Conservation (phyloP, 139 green algal genomes). For the Haematococcus lacustris region DNA sequence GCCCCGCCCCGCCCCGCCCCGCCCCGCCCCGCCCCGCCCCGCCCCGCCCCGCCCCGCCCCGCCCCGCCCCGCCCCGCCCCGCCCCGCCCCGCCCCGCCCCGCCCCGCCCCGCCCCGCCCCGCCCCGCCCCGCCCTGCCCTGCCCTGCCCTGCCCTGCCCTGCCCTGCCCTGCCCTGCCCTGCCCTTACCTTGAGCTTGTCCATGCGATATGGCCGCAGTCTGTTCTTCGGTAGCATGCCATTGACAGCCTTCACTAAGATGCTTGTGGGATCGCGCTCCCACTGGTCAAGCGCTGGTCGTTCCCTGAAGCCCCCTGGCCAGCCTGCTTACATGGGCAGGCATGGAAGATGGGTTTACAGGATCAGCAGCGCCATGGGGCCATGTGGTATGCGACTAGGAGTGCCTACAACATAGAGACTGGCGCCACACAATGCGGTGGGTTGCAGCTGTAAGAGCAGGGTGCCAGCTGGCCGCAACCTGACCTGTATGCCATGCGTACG, state of each 20-base stretch:
- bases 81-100: too few relatives aligned
- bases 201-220: too few relatives aligned
- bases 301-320: slow-evolving; percentile 77
- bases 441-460: neutral
- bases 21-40: too few relatives aligned
- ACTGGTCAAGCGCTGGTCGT: slow-evolving; percentile 50
- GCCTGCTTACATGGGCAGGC: slow-evolving; percentile 21
- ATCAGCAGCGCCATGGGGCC: neutral
- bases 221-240: slow-evolving; percentile 89
- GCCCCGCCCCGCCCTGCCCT: too few relatives aligned
- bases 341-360: neutral
- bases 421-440: neutral
- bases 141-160: too few relatives aligned
- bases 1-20: too few relatives aligned
- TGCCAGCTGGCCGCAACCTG: neutral
- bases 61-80: too few relatives aligned
- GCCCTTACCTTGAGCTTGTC: too few relatives aligned
- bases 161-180: too few relatives aligned
- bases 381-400: neutral
- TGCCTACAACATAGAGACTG: neutral
- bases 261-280: slow-evolving; percentile 50
- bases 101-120: too few relatives aligned
- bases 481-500: slow-evolving; percentile 86
- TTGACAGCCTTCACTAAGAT: slow-evolving; percentile 65
- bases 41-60: too few relatives aligned